Conservation (phyloP, 768 basidiomycete genomes). For the Leucosporidium creatinivorum region DNA sequence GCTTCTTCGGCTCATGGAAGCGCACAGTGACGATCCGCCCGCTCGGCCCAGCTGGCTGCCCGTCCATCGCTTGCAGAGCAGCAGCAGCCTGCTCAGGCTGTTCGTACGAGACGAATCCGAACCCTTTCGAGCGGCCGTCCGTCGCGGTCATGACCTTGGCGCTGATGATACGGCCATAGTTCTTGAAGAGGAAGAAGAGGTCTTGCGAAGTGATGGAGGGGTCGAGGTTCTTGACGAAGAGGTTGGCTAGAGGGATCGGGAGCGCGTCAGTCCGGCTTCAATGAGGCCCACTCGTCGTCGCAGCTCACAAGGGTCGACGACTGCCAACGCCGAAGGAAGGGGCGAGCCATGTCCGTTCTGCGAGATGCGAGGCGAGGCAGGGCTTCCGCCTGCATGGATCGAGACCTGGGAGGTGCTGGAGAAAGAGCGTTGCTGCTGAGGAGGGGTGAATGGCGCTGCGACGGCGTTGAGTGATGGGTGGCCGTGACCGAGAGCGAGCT, state of each 20-base stretch:
- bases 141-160: conserved; percentile 86
- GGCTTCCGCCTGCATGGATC: conserved; percentile 42
- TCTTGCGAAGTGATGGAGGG: conserved; percentile 76
- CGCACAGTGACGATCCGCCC: conserved; percentile 57
- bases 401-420: conserved; percentile 13
- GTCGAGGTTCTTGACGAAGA: conserved; percentile 62
- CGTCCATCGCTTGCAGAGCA: conserved; percentile 77
- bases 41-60: conserved; percentile 52
- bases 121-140: conserved; percentile 67
- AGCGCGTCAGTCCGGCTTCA: not conserved
- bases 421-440: conserved; percentile 7
- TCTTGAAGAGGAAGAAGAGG: conserved; percentile 64
- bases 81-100: conserved; percentile 69
- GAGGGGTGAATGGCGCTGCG: conserved; percentile 6
- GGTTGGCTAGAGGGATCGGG: conserved; percentile 51
- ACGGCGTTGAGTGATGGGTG: conserved; percentile 14
- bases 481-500: not conserved
- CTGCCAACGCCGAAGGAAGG: not conserved
- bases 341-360: too few species aligned
- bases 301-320: conserved; percentile 23
- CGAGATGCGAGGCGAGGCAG: too few species aligned
- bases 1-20: conserved; percentile 80
- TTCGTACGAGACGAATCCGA: conserved; percentile 85
- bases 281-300: too few species aligned
- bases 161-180: conserved; percentile 85